These are phyloP conservation scores for Lycium ferocissimum DNA, from an alignment of 257 asterid species.

Conservation along the genomic window DNA sequence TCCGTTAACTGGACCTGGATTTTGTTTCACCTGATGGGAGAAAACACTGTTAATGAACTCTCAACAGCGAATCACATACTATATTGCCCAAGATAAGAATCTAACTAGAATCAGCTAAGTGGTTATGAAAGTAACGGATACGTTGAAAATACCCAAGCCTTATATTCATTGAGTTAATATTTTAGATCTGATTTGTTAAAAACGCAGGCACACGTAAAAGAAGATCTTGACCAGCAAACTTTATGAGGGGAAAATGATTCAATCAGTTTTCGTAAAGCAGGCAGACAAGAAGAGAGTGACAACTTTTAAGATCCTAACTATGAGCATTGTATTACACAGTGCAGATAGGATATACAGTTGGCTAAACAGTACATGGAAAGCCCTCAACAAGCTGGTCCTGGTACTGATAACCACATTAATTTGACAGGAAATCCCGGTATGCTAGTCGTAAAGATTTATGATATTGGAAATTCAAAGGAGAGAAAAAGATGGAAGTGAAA, in stretches of 20 bases:
- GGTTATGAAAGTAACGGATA: neutral
- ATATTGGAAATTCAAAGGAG: constrained; percentile 15
- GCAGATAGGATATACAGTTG: constrained; percentile 2
- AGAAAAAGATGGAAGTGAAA: neutral
- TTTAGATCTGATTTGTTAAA: neutral
- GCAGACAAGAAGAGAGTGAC: neutral
- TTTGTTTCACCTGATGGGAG: constrained; percentile 75
- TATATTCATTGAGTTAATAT: neutral
- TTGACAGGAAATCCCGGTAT: neutral
- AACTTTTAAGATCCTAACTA: constrained; percentile 20
- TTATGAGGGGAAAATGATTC: neutral
- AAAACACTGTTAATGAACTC: constrained; percentile 17
- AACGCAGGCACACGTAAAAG: neutral
- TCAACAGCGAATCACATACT: constrained; percentile 1
- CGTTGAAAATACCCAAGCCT: neutral
- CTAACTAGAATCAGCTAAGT: neutral
- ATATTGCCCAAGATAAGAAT: constrained; percentile 13
- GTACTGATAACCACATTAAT: neutral
- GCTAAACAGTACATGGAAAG: constrained; percentile 13
- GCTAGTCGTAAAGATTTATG: constrained; percentile 23
- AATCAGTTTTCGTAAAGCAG: neutral
- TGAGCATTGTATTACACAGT: neutral
- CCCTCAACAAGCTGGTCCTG: neutral
- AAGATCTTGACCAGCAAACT: constrained; percentile 4
- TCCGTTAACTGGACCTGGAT: constrained; percentile 90